Base-by-base conservation (phyloP, 2,329 filamentous ascomycete species). In the Penicillium sp. region DNA sequence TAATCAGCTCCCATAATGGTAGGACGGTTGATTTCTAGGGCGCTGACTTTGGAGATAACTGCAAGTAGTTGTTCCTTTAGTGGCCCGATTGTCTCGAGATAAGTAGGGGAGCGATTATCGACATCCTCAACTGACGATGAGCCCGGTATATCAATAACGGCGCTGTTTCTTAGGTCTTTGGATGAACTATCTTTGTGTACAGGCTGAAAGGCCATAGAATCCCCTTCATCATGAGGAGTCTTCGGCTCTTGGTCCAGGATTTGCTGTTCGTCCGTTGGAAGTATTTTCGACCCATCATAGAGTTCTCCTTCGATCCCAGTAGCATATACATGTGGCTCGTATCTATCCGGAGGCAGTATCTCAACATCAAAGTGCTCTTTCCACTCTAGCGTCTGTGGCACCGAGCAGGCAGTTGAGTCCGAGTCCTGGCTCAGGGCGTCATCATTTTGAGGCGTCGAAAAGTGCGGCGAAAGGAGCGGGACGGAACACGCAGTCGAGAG, bases 1-100 rank as follows among this genome's bases (percentile, higher is more conserved):
- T 74, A 73, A 46, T 76, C 73, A 52, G 70, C 67, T 18, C 51
- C 51, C 53, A 56, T 50, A 4, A 56, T 20, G 1, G 53, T 56
- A 12, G 53, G 53, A 26, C 12, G 1, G 14, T 28, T 28, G 38
- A 35, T 30, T 42, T 56, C 53, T 20, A 56, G 18, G 20, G 43
- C 11, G 16, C 2, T 16, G 7, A 56, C 21, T 38, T 46, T 48
- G 0, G 53, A 50, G 9, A 56, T 20, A 4, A 56, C 21, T 8
- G 23, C n/a, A 18, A n/a, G 38, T 1, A 56, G 26, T 16, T 56
- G 53, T 2, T 21, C 26, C 18, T 30, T 28, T 14, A 56, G 16
- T 1, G 53, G 53, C 1, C 53, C 53, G n/a, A 21, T 42, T 18
- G 40, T 42, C 8, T 21, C 40, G 5, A 3, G 40, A 12, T 4